Percentiles rank a stretch among this genome's conserved stretches.
Conservation (phyloP, 129 eudicot species). For the Centella asiatica region DNA sequence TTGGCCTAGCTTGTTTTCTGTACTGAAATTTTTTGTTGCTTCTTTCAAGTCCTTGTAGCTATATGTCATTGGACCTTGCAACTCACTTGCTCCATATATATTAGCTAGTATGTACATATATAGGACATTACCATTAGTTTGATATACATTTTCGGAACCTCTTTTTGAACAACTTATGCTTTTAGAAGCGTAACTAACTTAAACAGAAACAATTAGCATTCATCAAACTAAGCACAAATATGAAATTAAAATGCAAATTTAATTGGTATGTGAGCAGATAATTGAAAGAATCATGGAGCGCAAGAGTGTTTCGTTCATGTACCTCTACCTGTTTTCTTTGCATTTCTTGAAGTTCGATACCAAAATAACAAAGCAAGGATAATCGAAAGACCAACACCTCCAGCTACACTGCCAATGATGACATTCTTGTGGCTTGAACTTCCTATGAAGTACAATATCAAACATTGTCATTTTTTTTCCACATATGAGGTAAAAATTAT, state of each 20-base stretch:
- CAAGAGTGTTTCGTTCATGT: background rate
- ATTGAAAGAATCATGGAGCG: no score
- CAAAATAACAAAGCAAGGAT: conserved; percentile 32
- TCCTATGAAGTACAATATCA: conserved; percentile 22
- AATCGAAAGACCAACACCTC: conserved; percentile 50
- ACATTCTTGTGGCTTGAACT: conserved; percentile 51
- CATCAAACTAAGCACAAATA: background rate
- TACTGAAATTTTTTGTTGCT: conserved; percentile 55
- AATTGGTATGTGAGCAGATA: no score
- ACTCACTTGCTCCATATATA: conserved; percentile 62
- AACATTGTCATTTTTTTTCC: no score
- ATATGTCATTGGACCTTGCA: conserved; percentile 61
- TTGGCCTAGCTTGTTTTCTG: conserved; percentile 62
- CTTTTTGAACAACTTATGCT: no score
- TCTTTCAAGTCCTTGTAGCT: conserved; percentile 49
- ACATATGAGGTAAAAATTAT: background rate
- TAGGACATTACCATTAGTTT: background rate
- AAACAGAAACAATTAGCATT: no score
- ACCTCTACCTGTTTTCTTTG: conserved; percentile 34
- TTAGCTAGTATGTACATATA: conserved; percentile 11
- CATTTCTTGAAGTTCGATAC: conserved; percentile 29
- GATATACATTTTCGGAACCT: no score
- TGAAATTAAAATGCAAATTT: background rate
- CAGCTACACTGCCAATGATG: conserved; percentile 61
- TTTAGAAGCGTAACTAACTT: no score